Percentiles rank a stretch among this genome's conserved stretches.
These are phyloP conservation scores for Omphalea diandra DNA, from an alignment of 441 rosid species.

Conservation along the genomic window DNA sequence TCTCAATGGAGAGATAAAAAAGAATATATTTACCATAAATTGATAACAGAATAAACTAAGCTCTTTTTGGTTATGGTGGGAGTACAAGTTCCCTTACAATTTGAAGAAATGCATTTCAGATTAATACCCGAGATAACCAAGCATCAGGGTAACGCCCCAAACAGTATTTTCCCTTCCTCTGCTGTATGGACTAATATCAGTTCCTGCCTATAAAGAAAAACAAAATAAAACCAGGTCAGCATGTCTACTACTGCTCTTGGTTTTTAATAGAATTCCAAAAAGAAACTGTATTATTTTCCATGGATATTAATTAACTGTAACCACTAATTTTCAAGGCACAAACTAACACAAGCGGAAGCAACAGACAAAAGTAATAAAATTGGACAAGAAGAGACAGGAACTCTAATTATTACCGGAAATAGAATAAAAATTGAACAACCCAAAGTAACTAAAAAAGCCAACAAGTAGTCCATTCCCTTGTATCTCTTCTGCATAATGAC, in stretches of 20 bases:
- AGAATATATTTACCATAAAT: too few relatives aligned
- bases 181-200: constrained; percentile 76
- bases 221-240: constrained; percentile 15
- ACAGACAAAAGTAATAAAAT: constrained; percentile 16
- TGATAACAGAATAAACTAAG: too few relatives aligned
- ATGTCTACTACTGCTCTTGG: neutral
- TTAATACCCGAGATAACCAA: constrained; percentile 90
- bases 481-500: constrained; percentile 87
- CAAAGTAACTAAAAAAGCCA: constrained; percentile 76
- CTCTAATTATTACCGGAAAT: constrained; percentile 58
- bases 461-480: constrained; percentile 71
- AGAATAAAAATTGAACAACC: constrained; percentile 86
- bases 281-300: neutral
- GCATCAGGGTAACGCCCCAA: constrained; percentile 92
- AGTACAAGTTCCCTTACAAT: too few relatives aligned
- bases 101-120: constrained; percentile 23
- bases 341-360: constrained; percentile 8
- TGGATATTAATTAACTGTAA: neutral
- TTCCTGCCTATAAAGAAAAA: constrained; percentile 58
- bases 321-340: constrained; percentile 1
- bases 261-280: neutral
- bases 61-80: neutral
- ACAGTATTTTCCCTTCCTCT: constrained; percentile 93
- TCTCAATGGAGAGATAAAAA: neutral
- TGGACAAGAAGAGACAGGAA: constrained; percentile 13